Evolutionary conservation across 306 rosid species (phyloP), one percentile per base, ranked within the genome.

Genomic region (Alnus glutinosa): DNA sequence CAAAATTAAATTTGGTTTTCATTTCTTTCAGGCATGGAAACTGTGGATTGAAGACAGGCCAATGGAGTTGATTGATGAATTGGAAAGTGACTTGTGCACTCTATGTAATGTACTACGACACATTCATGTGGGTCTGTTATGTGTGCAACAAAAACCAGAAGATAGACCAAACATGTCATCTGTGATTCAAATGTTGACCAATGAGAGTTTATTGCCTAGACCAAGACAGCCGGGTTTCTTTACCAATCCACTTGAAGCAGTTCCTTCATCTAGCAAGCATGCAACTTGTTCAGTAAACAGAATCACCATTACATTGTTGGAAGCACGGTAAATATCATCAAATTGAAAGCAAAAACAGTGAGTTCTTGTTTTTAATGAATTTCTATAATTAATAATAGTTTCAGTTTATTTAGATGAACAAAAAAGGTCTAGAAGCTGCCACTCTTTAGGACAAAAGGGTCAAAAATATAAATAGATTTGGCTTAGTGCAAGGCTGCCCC

Each of bases 81-180:
- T 61, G 50, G 73, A 81, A 4, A 70, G 73, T 2, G 77, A 82
- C 4, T 1, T 18, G 18, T n/a, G 1, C 14, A 75, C 4, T 13
- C 0, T 14, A 23, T 81, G 79, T 0, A 79, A 86, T 30, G 81
- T 67, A 59, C 3, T 85, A 18, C 70, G 89, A 9, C 85, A 87
- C 85, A 80, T 88, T 18, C 89, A 90, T 30, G 78, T 91, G 2
- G 87, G 89, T 36, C 86, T 91, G 73, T 57, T 89, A 52, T 89
- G 96, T 51, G 79, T 88, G 36, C 93, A 89, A 37, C 84, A 78
- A 5, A 75, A 70, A 71, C 89, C 89, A 0, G 85, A 88, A 3
- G 90, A 88, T 50, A 83, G 94, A 82, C 94, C 92, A 70, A 80
- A 81, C 80, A 90, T 90, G 92, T 68, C 87, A 0, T 57, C 79